phyloP scores from a whole-genome alignment of 768 basidiomycete genomes.

The Ephemerocybe angulata region DNA sequence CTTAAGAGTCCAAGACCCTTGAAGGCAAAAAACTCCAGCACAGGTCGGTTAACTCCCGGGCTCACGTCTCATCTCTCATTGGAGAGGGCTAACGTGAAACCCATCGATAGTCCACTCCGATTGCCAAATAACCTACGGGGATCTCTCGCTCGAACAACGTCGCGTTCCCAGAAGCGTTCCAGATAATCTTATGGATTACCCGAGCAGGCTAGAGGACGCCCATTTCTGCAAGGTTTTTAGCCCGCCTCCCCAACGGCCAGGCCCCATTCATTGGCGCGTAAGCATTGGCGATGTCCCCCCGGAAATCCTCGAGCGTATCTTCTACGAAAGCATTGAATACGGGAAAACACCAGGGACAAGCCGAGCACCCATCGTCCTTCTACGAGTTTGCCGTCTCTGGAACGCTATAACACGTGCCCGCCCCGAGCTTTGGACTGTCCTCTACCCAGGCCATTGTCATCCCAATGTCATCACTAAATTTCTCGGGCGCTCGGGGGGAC shows the following conservation, averaged over 20 bases:
- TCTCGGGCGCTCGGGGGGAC: not conserved
- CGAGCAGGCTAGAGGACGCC: too few relatives aligned
- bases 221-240: not conserved
- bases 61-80: not conserved
- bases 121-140: not conserved
- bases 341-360: not conserved
- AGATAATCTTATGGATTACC: not conserved
- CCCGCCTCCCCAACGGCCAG: not conserved
- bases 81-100: not conserved
- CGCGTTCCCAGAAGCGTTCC: not conserved
- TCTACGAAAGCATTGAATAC: not conserved
- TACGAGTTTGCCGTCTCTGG: not conserved
- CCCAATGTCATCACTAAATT: not conserved
- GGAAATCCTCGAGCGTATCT: not conserved
- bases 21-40: not conserved
- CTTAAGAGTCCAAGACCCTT: not conserved
- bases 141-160: not conserved
- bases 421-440: not conserved
- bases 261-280: not conserved
- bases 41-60: not conserved
- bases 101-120: not conserved
- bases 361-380: not conserved
- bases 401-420: not conserved
- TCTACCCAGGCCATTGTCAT: not conserved
- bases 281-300: not conserved